A percentile compares a stretch with the other conserved stretches of the same genome.
These are phyloP conservation scores for Huiozyma sinensis DNA, from an alignment of 805 yeast genomes.

Conservation along the genomic window DNA sequence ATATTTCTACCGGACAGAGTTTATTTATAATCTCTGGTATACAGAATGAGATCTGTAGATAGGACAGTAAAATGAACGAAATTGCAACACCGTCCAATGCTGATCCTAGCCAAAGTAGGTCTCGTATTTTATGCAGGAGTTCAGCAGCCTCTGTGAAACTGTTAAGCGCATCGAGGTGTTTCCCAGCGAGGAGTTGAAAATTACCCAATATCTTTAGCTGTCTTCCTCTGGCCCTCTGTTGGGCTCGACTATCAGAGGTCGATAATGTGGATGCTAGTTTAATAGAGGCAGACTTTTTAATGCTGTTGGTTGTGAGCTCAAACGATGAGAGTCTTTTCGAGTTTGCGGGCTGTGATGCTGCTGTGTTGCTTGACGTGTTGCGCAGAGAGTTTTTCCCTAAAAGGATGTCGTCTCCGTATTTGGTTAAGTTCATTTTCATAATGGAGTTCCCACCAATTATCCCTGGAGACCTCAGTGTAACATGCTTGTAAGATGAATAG, in stretches of 20 bases:
- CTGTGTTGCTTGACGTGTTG: neutral
- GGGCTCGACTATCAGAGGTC: slow-evolving; percentile 27
- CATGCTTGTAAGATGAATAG: slow-evolving; percentile 65
- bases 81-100: slow-evolving; percentile 76
- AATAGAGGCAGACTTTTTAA: slow-evolving; percentile 25
- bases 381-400: slow-evolving; percentile 1
- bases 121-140: slow-evolving; percentile 50
- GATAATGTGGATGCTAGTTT: slow-evolving; percentile 26
- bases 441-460: slow-evolving; percentile 44
- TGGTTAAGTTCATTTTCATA: slow-evolving; percentile 27
- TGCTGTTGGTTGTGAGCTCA: slow-evolving; percentile 28
- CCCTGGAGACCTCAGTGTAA: slow-evolving; percentile 76
- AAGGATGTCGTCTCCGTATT: slow-evolving; percentile 5
- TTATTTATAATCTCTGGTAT: slow-evolving; percentile 24
- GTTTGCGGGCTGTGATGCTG: slow-evolving; percentile 5
- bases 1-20: slow-evolving; percentile 23
- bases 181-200: slow-evolving; percentile 72
- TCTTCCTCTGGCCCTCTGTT: slow-evolving; percentile 53
- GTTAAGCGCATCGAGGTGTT: slow-evolving; percentile 55
- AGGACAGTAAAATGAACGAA: slow-evolving; percentile 49
- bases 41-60: slow-evolving; percentile 30
- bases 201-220: slow-evolving; percentile 67
- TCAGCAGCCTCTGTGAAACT: slow-evolving; percentile 66
- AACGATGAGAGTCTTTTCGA: slow-evolving; percentile 15
- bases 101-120: slow-evolving; percentile 79